Base-by-base conservation (phyloP, 176 grass and related monocot species). In the Oryza australiensis region DNA sequence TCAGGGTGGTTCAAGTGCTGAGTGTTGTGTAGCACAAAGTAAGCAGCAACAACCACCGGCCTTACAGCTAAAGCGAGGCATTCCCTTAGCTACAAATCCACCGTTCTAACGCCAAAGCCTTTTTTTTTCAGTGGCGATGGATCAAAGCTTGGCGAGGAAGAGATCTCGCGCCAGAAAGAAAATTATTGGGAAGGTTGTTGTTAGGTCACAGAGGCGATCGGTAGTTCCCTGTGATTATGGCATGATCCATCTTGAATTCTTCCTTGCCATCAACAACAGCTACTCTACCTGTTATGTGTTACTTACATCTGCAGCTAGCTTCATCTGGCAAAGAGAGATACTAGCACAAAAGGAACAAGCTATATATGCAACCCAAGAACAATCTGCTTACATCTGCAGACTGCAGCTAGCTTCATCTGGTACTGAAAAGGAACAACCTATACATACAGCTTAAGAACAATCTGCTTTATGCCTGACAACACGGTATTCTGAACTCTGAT, bases 121-220 rank as follows among this genome's bases (percentile, higher is more conserved):
- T 55, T 63, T 22, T 22, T 55, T 34, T 49, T 80, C 30, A 45
- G n/a, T 26, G 73, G 32, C 26, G 63, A 59, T 35, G 82, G 32
- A 64, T 12, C 38, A 35, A 88, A 40, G 60, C 83, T 86, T 86
- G 83, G 3, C 8, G n/a, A 73, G 37, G 78, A 86, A 86, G 88
- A 49, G 73, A 82, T 71, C 72, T 28, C 20, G 26, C 49, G 38
- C 16, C 51, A 23, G 24, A 12, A 64, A 37, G 35, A 37, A 35
- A 37, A 40, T 38, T 71, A 27, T 76, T 81, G 77, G 66, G 57
- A 82, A 77, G 78, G 74, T 86, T 46, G 77, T 85, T 89, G 87
- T 24, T 76, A 75, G 26, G 82, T 89, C 82, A 0, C 5, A 6
- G 72, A 62, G 23, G 64, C 46, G 85, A 76, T 48, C 64, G 64